A percentile compares a stretch with the other conserved stretches of the same genome.
Conservation (phyloP, 2,329 filamentous ascomycete genomes). For the Coniochaeta ligniaria region DNA sequence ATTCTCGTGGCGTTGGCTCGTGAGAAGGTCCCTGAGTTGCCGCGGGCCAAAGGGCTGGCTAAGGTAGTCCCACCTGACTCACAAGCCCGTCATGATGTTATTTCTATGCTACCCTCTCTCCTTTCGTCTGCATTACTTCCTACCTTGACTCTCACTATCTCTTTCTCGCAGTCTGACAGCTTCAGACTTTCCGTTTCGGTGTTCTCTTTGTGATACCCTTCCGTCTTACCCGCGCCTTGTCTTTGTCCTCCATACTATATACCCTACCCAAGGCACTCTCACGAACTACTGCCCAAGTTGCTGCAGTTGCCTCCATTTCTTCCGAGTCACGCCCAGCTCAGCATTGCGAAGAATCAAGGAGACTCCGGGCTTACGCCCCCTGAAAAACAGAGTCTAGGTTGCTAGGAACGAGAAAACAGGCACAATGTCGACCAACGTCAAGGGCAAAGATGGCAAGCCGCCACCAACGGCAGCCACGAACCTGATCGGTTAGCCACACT, state of each 20-base stretch:
- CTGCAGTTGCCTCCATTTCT: background rate
- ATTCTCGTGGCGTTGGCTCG: background rate
- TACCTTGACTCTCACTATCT: background rate
- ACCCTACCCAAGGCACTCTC: background rate
- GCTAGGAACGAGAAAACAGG: background rate
- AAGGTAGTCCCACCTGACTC: conserved; percentile 2
- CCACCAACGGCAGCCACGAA: conserved; percentile 83
- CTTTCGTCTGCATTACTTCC: background rate
- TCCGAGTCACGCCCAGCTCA: background rate
- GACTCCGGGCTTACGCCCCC: background rate
- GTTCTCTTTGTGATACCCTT: background rate
- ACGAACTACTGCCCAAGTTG: background rate
- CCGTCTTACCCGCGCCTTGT: background rate
- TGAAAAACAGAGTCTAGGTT: background rate
- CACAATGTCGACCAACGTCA: conserved; percentile 33
- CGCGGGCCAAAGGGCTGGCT: background rate
- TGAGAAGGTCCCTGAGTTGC: background rate
- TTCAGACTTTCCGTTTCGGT: background rate
- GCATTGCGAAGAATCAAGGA: background rate
- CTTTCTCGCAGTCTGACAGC: background rate
- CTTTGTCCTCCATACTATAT: background rate
- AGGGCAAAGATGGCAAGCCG: conserved; percentile 53
- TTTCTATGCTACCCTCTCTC: background rate
- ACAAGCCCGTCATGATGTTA: background rate
- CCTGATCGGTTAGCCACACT: conserved; percentile 63